Conservation (phyloP, 345 rosid genomes). For the Dipteronia sinensis region DNA sequence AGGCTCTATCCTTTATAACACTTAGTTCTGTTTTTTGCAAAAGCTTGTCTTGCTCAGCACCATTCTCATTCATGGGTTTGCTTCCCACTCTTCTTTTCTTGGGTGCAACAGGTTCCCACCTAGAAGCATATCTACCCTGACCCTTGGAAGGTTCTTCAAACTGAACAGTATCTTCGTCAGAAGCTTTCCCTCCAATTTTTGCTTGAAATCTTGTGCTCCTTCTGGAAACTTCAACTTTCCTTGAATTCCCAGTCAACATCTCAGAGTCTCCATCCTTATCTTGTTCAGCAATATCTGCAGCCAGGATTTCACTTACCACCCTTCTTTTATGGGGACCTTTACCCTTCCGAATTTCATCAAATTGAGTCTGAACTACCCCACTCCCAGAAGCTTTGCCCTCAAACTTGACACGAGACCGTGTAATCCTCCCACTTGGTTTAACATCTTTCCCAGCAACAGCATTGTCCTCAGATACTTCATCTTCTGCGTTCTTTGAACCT, state of each 20-base stretch:
- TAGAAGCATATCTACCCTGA: constrained; percentile 8
- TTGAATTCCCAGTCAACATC: neutral
- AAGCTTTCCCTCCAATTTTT: neutral
- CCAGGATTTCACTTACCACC: neutral
- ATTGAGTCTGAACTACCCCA: constrained; percentile 9
- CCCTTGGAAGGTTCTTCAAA: constrained; percentile 13
- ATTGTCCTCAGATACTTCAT: neutral
- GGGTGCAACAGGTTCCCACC: constrained; percentile 20
- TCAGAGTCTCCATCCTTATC: constrained; percentile 13
- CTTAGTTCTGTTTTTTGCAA: constrained; percentile 18
- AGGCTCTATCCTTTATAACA: constrained; percentile 3
- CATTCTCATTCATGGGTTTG: neutral
- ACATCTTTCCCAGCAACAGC: neutral
- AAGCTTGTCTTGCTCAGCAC: constrained; percentile 10
- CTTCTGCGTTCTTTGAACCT: constrained; percentile 8
- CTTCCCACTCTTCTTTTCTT: constrained; percentile 16
- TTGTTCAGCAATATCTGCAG: constrained; percentile 3
- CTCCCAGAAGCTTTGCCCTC: constrained; percentile 13
- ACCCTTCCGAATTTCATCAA: constrained; percentile 2
- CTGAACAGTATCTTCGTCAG: constrained; percentile 11
- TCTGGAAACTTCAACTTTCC: neutral
- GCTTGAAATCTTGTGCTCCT: constrained; percentile 24
- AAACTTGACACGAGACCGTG: constrained; percentile 27
- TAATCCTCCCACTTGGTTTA: constrained; percentile 22
- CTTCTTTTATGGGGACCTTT: neutral